Evolutionary conservation across 176 grass and related monocot species (phyloP).

Genomic region (Luzula sylvatica): DNA sequence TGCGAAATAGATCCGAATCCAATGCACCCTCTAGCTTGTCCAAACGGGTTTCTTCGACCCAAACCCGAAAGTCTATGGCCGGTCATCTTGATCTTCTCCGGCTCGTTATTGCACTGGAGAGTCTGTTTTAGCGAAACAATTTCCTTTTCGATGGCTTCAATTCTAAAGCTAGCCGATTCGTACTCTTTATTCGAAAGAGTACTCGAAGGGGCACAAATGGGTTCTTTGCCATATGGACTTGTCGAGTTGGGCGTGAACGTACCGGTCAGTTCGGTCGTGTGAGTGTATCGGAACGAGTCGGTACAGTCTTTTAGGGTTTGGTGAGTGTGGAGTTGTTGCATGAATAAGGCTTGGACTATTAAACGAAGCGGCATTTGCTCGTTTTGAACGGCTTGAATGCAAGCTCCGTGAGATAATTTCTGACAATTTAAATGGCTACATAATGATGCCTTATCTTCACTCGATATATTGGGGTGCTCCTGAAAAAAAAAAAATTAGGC

Average conservation of each 20-base stretch:
- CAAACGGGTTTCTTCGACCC: slow-evolving; percentile 25
- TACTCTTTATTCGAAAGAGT: slow-evolving; percentile 31
- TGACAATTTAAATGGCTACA: slow-evolving; percentile 57
- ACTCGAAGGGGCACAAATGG: slow-evolving; percentile 21
- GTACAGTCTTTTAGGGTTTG: slow-evolving; percentile 64
- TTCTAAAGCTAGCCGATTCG: slow-evolving; percentile 68
- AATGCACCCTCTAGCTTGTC: slow-evolving; percentile 54
- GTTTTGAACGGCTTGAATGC: slow-evolving; percentile 84
- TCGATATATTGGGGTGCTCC: slow-evolving; percentile 41
- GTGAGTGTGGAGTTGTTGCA: slow-evolving; percentile 87
- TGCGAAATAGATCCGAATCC: slow-evolving; percentile 70
- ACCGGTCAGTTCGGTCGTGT: slow-evolving; percentile 33
- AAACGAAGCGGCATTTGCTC: slow-evolving; percentile 82
- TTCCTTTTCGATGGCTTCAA: slow-evolving; percentile 79
- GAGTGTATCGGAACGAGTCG: slow-evolving; percentile 59
- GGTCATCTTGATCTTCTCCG: slow-evolving; percentile 23
- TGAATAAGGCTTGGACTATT: slow-evolving; percentile 87
- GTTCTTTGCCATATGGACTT: slow-evolving; percentile 13
- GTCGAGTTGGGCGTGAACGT: slow-evolving; percentile 48
- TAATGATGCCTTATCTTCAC: slow-evolving; percentile 44
- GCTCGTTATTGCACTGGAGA: slow-evolving; percentile 43
- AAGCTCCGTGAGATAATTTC: slow-evolving; percentile 67
- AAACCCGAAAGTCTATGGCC: slow-evolving; percentile 44
- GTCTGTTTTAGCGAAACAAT: slow-evolving; percentile 61
- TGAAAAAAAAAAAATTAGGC: slow-evolving; percentile 19